Evolutionary conservation across 139 green algal genomes (phyloP).

Genomic region (Ulvella scutata): DNA sequence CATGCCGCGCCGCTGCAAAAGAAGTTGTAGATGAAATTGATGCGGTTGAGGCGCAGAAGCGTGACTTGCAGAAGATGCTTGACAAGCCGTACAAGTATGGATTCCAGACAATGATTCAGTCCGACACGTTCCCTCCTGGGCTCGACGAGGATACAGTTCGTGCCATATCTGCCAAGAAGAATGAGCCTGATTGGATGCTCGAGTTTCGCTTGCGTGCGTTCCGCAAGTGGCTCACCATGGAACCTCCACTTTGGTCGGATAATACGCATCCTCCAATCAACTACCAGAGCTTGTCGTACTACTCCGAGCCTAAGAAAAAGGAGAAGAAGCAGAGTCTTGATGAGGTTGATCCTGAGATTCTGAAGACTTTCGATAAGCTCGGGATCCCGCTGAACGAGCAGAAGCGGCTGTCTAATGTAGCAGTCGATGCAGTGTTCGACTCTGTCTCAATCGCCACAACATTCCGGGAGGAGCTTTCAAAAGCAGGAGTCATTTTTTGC

Average conservation of each 20-base stretch:
- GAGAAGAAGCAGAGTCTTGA: constrained; percentile 75
- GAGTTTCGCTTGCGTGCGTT: constrained; percentile 92
- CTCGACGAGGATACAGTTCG: constrained; percentile 89
- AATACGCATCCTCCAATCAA: constrained; percentile 74
- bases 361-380: constrained; percentile 92
- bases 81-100: constrained; percentile 86
- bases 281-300: constrained; percentile 88
- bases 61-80: constrained; percentile 46
- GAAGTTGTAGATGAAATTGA: constrained; percentile 2
- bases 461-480: constrained; percentile 84
- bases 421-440: constrained; percentile 97
- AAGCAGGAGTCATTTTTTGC: constrained; percentile 95
- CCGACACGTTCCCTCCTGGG: constrained; percentile 65
- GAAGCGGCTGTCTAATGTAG: constrained; percentile 95
- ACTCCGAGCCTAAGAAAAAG: constrained; percentile 87
- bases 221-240: constrained; percentile 93
- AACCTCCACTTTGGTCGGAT: constrained; percentile 80
- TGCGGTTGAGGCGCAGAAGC: constrained; percentile 31
- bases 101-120: constrained; percentile 91
- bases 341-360: constrained; percentile 94
- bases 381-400: constrained; percentile 95
- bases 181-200: constrained; percentile 98
- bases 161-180: constrained; percentile 93
- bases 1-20: background rate
- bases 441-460: constrained; percentile 97